Evolutionary conservation across 495 filamentous ascomycete genomes (phyloP), one percentile per base, ranked within the genome.

Genomic region (Hyaloscypha hepaticicola): DNA sequence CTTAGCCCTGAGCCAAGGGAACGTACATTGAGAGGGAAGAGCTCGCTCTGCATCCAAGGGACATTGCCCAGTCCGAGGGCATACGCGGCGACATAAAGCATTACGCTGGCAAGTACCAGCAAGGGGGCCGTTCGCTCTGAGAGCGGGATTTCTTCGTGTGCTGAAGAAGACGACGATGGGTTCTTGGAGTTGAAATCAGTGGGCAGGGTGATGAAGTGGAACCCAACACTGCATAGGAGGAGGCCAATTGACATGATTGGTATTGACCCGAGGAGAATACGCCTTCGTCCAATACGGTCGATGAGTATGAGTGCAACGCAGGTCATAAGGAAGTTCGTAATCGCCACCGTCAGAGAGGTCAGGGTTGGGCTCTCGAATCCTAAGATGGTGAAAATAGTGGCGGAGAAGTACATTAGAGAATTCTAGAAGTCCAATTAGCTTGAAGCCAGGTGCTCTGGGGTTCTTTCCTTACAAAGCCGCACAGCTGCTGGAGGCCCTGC

Each of bases 341-440:
- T 72, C 1, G 93, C 93, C 33, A 97, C 88, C 5, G 86, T 86
- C 48, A 96, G 82, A 2, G 91, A 90, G 2, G 88, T 92, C 52
- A 94, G 80, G 0, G 91, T 96, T 27, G 93, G 93, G 21, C 85
- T 87, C 31, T 81, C 80, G 74, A 97, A 96, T 2, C 89, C 88
- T 24, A 96, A 79, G 29, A 92, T 77, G 12, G 86, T 80, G 73
- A 97, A 97, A 31, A 97, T 91, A 5, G 92, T 96, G 4, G 92
- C 90, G 7, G 91, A 93, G 74, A 93, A 97, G 73, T 97, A 97
- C 93, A 97, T 97, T 14, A 97, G 81, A 53, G 88, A 89, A 76
- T 96, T 96, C 85, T 88, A 69, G 22, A 12, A n/a, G 51, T 28
- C 61, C 75, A 70, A 48, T 64, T 51, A 66, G 51, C 57, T 24